A percentile compares a stretch with the other conserved stretches of the same genome.
These are phyloP conservation scores for Saccharomycopsis fodiens DNA, from an alignment of 805 yeast species.

Conservation along the genomic window DNA sequence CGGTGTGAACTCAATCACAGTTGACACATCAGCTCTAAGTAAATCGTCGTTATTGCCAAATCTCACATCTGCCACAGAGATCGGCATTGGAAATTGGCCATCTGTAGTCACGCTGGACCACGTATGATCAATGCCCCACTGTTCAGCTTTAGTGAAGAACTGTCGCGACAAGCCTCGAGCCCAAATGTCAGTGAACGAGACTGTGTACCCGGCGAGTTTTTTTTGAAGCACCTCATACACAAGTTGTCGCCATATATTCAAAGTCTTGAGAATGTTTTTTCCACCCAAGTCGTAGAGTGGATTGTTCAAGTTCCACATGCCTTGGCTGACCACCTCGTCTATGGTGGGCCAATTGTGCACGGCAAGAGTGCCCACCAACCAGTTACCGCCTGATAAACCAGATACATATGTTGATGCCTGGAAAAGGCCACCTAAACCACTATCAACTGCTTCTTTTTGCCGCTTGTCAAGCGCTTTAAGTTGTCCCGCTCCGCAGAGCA, in stretches of 20 bases:
- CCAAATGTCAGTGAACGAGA: conserved; percentile 70
- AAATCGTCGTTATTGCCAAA: conserved; percentile 43
- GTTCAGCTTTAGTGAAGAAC: conserved; percentile 54
- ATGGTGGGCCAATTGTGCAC: conserved; percentile 67
- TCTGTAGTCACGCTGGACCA: conserved; percentile 49
- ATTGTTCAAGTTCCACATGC: conserved; percentile 60
- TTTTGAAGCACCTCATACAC: conserved; percentile 43
- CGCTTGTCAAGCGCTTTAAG: conserved; percentile 71
- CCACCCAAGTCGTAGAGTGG: conserved; percentile 60
- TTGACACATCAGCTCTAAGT: conserved; percentile 44
- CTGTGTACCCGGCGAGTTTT: conserved; percentile 53
- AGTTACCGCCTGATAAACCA: conserved; percentile 78
- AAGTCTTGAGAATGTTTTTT: conserved; percentile 50
- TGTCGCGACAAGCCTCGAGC: conserved; percentile 67
- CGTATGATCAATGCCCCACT: conserved; percentile 55
- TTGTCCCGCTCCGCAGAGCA: conserved; percentile 79
- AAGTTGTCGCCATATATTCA: conserved; percentile 46
- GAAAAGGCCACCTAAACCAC: conserved; percentile 64
- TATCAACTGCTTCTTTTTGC: conserved; percentile 43
- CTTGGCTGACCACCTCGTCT: conserved; percentile 41
- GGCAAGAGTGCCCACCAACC: conserved; percentile 65
- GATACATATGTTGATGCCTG: conserved; percentile 63
- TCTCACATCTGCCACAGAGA: conserved; percentile 58
- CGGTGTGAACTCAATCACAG: conserved; percentile 40
- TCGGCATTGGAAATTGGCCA: conserved; percentile 67